Evolutionary conservation across 139 green algal genomes (phyloP), one percentile per base, ranked within the genome.

Genomic region (Limnomonas spitsbergensis): DNA sequence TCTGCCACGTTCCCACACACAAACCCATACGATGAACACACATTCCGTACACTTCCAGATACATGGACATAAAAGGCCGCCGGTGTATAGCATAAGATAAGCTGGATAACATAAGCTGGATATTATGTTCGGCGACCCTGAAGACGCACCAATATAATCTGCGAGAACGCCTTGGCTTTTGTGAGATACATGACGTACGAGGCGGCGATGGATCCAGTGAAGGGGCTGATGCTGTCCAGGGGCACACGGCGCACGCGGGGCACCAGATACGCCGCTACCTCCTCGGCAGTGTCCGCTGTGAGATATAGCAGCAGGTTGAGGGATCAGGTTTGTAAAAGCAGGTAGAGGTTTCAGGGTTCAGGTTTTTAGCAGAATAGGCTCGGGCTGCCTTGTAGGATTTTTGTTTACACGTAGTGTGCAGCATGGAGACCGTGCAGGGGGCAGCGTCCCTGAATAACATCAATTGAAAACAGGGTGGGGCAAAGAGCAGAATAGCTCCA

Each of bases 111-210:
- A n/a, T n/a, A n/a, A n/a, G n/a, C n/a, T n/a, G n/a, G n/a, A n/a
- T n/a, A n/a, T n/a, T n/a, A n/a, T n/a, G n/a, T n/a, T n/a, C n/a
- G n/a, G n/a, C n/a, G n/a, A n/a, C n/a, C n/a, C n/a, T n/a, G n/a
- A n/a, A n/a, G n/a, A n/a, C n/a, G n/a, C n/a, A n/a, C n/a, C n/a
- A n/a, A n/a, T n/a, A n/a, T n/a, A n/a, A 54, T 6, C 42, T 54
- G 6, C 42, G 7, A 54, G 7, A 54, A 9, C 42, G 94, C 94
- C 82, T 96, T 97, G 26, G 75, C 56, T 66, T 90, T 86, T 0
- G 92, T 97, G 47, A 97, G 86, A 77, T 83, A 95, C 20, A 80
- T 82, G 73, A 96, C 93, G 85, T 95, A 95, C 4, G 73, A 82
- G 61, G 71, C 56, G 40, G 32, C 73, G 29, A 87, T 78, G 0